Base-by-base conservation (phyloP, 768 basidiomycete species). In the Saitozyma sp. region DNA sequence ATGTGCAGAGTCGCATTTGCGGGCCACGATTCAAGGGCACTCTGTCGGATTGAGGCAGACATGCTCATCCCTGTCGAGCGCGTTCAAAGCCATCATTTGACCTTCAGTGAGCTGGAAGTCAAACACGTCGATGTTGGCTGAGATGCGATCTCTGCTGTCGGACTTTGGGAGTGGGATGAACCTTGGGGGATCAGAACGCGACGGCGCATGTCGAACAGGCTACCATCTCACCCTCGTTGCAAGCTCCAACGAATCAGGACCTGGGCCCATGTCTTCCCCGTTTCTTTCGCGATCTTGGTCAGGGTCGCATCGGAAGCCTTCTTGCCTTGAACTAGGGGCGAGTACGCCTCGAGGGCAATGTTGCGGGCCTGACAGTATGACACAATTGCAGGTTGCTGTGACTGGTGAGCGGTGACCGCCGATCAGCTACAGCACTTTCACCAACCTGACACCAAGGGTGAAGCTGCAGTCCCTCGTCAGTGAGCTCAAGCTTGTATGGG, bases 91-190 rank as follows among this genome's bases (percentile, higher is more conserved):
- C 2, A 72, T 69, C 82, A 95, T 85, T 62, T 94, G 91, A 50
- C 85, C 87, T 20, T 79, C 75, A 50, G 74, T 78, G 14, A 97
- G 82, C 59, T 85, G 85, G 68, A 95, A 95, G 70, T 89, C 87
- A 64, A 85, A 94, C 0, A 95, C 74, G 29, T 89, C 77, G 0
- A 86, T 80, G 66, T 96, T 96, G 8, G 63, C 63, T 56, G 71
- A 68, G 65, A 74, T 76, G 9, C 70, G 54, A 20, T 61, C 60
- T 52, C 62, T 61, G 6, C 63, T 88, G 48, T 85, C 85, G 54
- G 89, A 91, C 80, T 94, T 95, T 7, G 91, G 90, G 8, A 97
- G 85, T 0, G 91, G 90, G 0, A 91, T 84, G 71, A 86, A 90
- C 6, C 91, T 92, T 43, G 14, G 16, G 49, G 45, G 17, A 16